A percentile compares a stretch with the other conserved stretches of the same genome.
Evolutionary conservation across 2,329 filamentous ascomycete genomes (phyloP).

Genomic region (Biscogniauxia mediterranea): DNA sequence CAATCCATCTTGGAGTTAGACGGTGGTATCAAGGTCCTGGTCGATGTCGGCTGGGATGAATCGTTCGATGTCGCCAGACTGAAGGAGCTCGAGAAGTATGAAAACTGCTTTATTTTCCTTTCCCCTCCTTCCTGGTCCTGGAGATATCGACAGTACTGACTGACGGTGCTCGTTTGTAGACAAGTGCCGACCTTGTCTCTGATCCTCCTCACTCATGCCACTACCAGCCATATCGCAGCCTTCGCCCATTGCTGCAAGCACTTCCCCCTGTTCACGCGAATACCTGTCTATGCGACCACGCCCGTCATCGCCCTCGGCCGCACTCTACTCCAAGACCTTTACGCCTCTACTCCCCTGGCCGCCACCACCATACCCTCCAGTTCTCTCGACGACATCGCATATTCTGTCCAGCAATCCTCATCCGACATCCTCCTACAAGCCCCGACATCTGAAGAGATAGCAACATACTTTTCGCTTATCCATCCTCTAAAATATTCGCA

Average conservation of each 20-base stretch:
- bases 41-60: slow-evolving; percentile 96
- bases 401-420: slow-evolving; percentile 49
- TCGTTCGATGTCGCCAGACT: slow-evolving; percentile 80
- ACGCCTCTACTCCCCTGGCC: slow-evolving; percentile 83
- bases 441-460: slow-evolving; percentile 84
- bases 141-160: slow-evolving; percentile 23
- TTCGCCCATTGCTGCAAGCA: slow-evolving; percentile 97
- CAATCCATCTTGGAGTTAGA: slow-evolving; percentile 97
- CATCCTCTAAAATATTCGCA: slow-evolving; percentile 96
- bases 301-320: slow-evolving; percentile 92
- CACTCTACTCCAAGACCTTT: slow-evolving; percentile 87
- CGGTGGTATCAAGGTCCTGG: slow-evolving; percentile 90
- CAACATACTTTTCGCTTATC: slow-evolving; percentile 85
- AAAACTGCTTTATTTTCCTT: slow-evolving; percentile 12
- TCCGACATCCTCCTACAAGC: slow-evolving; percentile 62
- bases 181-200: slow-evolving; percentile 89
- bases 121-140: no score
- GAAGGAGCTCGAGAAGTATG: slow-evolving; percentile 84
- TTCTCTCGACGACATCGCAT: slow-evolving; percentile 66
- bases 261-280: slow-evolving; percentile 84
- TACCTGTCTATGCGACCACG: slow-evolving; percentile 90
- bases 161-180: slow-evolving; percentile 42
- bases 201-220: slow-evolving; percentile 92
- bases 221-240: slow-evolving; percentile 84
- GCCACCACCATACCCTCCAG: slow-evolving; percentile 75